These are phyloP conservation scores for Cucumis melo DNA, from an alignment of 306 rosid species.

Conservation along the genomic window DNA sequence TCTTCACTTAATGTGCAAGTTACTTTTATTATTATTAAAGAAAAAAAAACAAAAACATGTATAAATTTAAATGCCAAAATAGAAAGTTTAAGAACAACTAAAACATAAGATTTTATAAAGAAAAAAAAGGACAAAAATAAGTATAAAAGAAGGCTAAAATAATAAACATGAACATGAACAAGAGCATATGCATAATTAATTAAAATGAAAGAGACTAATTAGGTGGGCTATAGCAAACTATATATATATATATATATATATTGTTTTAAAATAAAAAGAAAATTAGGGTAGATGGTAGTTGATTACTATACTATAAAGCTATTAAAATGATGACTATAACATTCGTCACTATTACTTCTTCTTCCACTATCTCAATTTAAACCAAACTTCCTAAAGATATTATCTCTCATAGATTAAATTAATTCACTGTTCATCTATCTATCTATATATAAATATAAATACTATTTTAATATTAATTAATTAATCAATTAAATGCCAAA, in stretches of 20 bases:
- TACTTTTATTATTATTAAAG: background rate
- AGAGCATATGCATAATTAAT: background rate
- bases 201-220: background rate
- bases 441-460: too few relatives aligned
- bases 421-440: background rate
- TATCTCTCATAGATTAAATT: background rate
- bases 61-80: too few relatives aligned
- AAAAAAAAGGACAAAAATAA: background rate
- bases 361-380: background rate
- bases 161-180: background rate
- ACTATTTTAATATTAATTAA: background rate
- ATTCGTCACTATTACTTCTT: conserved; percentile 5
- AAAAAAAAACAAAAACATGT: too few relatives aligned
- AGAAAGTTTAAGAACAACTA: background rate
- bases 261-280: background rate
- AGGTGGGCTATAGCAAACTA: background rate
- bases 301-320: conserved; percentile 2
- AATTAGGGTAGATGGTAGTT: conserved; percentile 6
- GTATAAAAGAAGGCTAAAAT: background rate
- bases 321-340: background rate
- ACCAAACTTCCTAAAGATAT: background rate
- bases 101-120: background rate
- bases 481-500: background rate
- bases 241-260: too few relatives aligned
- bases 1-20: background rate